These are phyloP conservation scores for Vishniacozyma victoriae DNA, from an alignment of 768 basidiomycete genomes.

Conservation along the genomic window DNA sequence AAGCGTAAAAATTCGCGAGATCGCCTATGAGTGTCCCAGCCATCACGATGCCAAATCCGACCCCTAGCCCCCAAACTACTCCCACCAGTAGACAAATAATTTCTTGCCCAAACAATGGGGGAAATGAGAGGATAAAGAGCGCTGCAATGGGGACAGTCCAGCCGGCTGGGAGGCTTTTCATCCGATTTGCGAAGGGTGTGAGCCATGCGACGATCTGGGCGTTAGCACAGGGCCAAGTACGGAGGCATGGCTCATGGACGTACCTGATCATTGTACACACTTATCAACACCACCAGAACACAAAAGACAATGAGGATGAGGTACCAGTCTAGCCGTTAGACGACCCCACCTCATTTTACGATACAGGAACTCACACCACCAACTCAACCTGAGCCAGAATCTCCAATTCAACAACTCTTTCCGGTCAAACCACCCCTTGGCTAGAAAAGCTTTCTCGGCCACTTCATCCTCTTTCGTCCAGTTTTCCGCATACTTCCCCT, in stretches of 20 bases:
- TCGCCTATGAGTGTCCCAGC: slow-evolving; percentile 41
- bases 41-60: slow-evolving; percentile 23
- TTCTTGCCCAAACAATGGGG: slow-evolving; percentile 84
- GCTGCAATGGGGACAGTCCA: slow-evolving; percentile 71
- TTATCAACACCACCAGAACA: slow-evolving; percentile 13
- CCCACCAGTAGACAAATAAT: slow-evolving; percentile 44
- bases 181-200: slow-evolving; percentile 60
- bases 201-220: slow-evolving; percentile 67
- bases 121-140: slow-evolving; percentile 78
- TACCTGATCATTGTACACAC: slow-evolving; percentile 19
- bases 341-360: neutral
- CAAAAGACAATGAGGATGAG: slow-evolving; percentile 4
- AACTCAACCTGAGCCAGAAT: slow-evolving; percentile 36
- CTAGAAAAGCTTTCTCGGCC: slow-evolving; percentile 30
- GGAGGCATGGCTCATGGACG: slow-evolving; percentile 1
- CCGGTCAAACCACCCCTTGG: slow-evolving; percentile 32
- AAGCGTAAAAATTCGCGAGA: slow-evolving; percentile 45
- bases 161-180: slow-evolving; percentile 55
- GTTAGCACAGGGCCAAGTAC: neutral
- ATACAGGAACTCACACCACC: slow-evolving; percentile 28
- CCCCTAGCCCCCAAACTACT: slow-evolving; percentile 47
- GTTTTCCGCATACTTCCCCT: slow-evolving; percentile 6
- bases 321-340: slow-evolving; percentile 16
- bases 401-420: slow-evolving; percentile 26
- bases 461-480: slow-evolving; percentile 31